Evolutionary conservation across 805 yeast species (phyloP), one percentile per base, ranked within the genome.

Genomic region (Pichia nakasei): DNA sequence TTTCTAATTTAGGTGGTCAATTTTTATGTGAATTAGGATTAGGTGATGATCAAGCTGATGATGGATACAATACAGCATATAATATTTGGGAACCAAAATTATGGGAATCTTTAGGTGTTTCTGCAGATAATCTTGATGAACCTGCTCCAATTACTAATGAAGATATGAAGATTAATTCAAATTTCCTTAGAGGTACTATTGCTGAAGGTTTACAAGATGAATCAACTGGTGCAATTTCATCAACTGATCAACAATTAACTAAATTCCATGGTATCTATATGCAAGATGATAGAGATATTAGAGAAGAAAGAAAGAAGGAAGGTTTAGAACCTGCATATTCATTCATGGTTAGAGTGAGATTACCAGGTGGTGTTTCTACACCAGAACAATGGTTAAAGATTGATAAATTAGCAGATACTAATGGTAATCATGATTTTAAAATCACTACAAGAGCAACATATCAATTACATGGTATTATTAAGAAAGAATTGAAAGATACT

Each of bases 31-130:
- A 83, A 3, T 65, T 88, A 37, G 97, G 96, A 18, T 70, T 85
- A 39, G 97, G 97, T 66, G 97, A 91, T 63, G 97, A 91, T 60
- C 97, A 91, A 68, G 97, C 86, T 61, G 95, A 95, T 20, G 97
- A 91, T 68, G 97, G 97, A 19, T 88, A 73, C 66, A 80, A 80
- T 54, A 89, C 97, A 22, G 96, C 93, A n/a, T 91, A 82, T 63
- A 78, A 80, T 47, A 80, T 67, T 37, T 91, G 97, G 96, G 91
- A 86, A 63, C 75, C 82, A 20, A 70, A 72, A 49, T 59, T 91
- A 49, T 91, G 97, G 97, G 80, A 76, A 53, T 84, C 88, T 2
- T 72, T 91, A 43, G 95, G 95, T 45, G 96, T 91, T 42, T 88
- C 85, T 54, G 84, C 77, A 42, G 87, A 87, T 24, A 85, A 80